Percentiles rank a stretch among this genome's conserved stretches.
Conservation (phyloP, 2,329 filamentous ascomycete genomes). For the Phoma sp. region DNA sequence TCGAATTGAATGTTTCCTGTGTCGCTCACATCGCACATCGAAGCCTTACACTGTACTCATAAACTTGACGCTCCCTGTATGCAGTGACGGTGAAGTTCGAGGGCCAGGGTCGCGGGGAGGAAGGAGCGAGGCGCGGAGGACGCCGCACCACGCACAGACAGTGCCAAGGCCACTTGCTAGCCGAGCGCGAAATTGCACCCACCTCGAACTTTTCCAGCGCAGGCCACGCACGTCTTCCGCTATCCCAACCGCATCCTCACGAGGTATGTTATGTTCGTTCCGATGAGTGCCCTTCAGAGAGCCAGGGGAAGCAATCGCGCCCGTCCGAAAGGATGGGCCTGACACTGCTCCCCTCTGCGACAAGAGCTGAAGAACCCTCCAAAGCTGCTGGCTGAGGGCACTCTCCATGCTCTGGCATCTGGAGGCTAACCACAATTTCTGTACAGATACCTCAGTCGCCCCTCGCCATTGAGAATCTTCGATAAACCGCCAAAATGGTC, state of each 20-base stretch:
- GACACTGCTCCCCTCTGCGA: constrained; percentile 58
- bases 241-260: constrained; percentile 37
- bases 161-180: constrained; percentile 24
- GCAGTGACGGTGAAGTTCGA: constrained; percentile 2
- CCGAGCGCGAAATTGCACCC: constrained; percentile 28
- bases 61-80: background rate
- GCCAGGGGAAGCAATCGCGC: constrained; percentile 57
- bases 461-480: constrained; percentile 80
- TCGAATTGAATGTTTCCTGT: background rate
- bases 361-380: constrained; percentile 74
- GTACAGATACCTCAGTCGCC: constrained; percentile 68
- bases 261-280: constrained; percentile 46
- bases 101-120: constrained; percentile 5
- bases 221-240: constrained; percentile 25
- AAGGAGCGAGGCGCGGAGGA: constrained; percentile 12
- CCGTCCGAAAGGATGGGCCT: constrained; percentile 37
- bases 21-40: background rate
- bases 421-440: constrained; percentile 63
- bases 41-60: background rate
- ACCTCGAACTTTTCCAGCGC: constrained; percentile 36
- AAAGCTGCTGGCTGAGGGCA: constrained; percentile 63
- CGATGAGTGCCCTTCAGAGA: constrained; percentile 60
- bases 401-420: constrained; percentile 72
- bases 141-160: constrained; percentile 4
- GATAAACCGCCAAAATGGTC: constrained; percentile 86